Percentiles rank a stretch among this genome's conserved stretches.
Conservation (phyloP, 192 early-diverging fungal genomes). For the Linnemannia elongata region DNA sequence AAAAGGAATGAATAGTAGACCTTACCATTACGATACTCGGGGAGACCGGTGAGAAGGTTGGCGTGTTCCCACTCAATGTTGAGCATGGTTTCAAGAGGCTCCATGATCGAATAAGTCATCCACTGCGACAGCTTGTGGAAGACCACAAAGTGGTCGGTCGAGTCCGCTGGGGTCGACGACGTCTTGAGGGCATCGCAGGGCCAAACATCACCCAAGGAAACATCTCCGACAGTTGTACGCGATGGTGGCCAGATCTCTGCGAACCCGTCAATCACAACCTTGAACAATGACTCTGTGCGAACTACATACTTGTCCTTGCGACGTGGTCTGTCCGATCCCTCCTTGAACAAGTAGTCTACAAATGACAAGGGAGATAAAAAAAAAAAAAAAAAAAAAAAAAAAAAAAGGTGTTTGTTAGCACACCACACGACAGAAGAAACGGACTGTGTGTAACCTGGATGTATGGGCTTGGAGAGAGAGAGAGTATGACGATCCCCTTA, state of each 20-base stretch:
- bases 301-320: conserved; percentile 63
- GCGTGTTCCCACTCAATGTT: conserved; percentile 64
- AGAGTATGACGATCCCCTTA: not conserved
- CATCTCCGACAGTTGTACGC: conserved; percentile 80
- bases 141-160: conserved; percentile 70
- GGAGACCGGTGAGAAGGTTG: conserved; percentile 86
- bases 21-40: conserved; percentile 84
- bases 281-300: conserved; percentile 82
- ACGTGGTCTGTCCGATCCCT: conserved; percentile 63
- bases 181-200: conserved; percentile 70
- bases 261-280: conserved; percentile 82
- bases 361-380: not conserved
- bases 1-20: not conserved
- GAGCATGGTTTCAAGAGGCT: conserved; percentile 73
- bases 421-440: not conserved
- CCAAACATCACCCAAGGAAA: conserved; percentile 94
- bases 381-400: not conserved
- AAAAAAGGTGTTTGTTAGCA: not conserved
- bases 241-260: conserved; percentile 90
- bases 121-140: conserved; percentile 98
- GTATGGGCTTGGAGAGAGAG: not conserved
- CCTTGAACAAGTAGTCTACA: conserved; percentile 77
- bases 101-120: conserved; percentile 94
- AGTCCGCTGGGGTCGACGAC: conserved; percentile 16
- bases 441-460: not conserved